phyloP scores from a whole-genome alignment of 805 yeast genomes.

The Candida krabiensis region DNA sequence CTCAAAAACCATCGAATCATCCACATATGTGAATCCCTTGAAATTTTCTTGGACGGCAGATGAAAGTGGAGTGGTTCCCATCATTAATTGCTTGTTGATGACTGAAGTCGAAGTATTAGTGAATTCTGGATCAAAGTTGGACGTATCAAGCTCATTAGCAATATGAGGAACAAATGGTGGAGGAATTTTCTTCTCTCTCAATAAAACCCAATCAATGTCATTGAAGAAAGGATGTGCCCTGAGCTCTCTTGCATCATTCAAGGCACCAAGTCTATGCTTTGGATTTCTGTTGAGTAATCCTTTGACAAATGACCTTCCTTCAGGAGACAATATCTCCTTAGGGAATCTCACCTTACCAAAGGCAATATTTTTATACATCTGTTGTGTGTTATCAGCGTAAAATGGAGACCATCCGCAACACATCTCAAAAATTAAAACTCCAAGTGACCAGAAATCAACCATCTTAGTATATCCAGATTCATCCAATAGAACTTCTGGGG shows the following conservation, averaged over 20 bases:
- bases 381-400: slow-evolving; percentile 96
- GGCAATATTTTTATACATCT: slow-evolving; percentile 98
- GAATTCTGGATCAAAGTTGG: slow-evolving; percentile 97
- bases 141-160: slow-evolving; percentile 87
- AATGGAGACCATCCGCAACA: slow-evolving; percentile 99
- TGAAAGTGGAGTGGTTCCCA: slow-evolving; percentile 78
- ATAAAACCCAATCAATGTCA: slow-evolving; percentile 87
- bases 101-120: slow-evolving; percentile 88
- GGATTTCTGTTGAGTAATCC: slow-evolving; percentile 95
- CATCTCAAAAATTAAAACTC: slow-evolving; percentile 97
- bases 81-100: slow-evolving; percentile 63
- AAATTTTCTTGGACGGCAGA: slow-evolving; percentile 96
- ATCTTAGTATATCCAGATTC: slow-evolving; percentile 96
- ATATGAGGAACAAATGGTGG: slow-evolving; percentile 98
- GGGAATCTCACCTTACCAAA: slow-evolving; percentile 98
- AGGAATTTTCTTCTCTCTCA: slow-evolving; percentile 77
- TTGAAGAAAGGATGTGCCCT: slow-evolving; percentile 89
- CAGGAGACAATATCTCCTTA: slow-evolving; percentile 87
- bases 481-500: slow-evolving; percentile 94
- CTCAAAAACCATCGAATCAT: slow-evolving; percentile 89
- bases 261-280: slow-evolving; percentile 88
- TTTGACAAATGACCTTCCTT: slow-evolving; percentile 94
- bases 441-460: slow-evolving; percentile 99
- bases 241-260: slow-evolving; percentile 88
- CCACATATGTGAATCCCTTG: slow-evolving; percentile 95